phyloP scores from a whole-genome alignment of 1,139 yeast species.

The Candida buenavistaensis region DNA sequence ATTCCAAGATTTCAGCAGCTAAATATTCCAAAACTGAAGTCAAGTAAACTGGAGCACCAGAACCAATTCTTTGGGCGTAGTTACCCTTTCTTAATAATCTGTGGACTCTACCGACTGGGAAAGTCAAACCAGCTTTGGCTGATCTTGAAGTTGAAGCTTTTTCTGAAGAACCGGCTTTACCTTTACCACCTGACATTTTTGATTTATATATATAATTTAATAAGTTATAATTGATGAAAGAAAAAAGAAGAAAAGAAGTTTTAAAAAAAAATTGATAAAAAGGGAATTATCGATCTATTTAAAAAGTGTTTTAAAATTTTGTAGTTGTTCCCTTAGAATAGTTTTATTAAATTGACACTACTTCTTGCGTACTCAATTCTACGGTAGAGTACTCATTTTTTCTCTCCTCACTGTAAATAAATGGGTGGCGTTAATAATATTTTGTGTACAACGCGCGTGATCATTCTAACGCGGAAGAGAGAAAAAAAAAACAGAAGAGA shows the following conservation, averaged over 20 bases:
- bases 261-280: too few relatives aligned
- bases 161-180: constrained; percentile 53
- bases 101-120: constrained; percentile 59
- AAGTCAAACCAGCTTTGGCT: constrained; percentile 54
- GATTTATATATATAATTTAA: constrained; percentile 13
- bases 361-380: constrained; percentile 2
- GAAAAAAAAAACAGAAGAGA: constrained; percentile 1
- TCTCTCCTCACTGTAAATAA: too few relatives aligned
- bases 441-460: not conserved
- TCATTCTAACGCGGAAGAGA: constrained; percentile 1
- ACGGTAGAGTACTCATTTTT: too few relatives aligned
- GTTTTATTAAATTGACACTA: too few relatives aligned
- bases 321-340: too few relatives aligned
- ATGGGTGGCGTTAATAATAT: not conserved
- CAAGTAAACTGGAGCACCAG: constrained; percentile 57
- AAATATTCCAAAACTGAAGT: constrained; percentile 54
- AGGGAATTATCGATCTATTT: constrained; percentile 1
- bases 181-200: constrained; percentile 55
- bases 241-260: constrained; percentile 10
- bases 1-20: constrained; percentile 56
- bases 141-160: constrained; percentile 56
- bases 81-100: constrained; percentile 56
- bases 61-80: constrained; percentile 58
- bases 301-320: constrained; percentile 2
- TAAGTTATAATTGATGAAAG: constrained; percentile 4